Evolutionary conservation across 2,329 filamentous ascomycete genomes (phyloP).

Genomic region (Fusarium austroafricanum): DNA sequence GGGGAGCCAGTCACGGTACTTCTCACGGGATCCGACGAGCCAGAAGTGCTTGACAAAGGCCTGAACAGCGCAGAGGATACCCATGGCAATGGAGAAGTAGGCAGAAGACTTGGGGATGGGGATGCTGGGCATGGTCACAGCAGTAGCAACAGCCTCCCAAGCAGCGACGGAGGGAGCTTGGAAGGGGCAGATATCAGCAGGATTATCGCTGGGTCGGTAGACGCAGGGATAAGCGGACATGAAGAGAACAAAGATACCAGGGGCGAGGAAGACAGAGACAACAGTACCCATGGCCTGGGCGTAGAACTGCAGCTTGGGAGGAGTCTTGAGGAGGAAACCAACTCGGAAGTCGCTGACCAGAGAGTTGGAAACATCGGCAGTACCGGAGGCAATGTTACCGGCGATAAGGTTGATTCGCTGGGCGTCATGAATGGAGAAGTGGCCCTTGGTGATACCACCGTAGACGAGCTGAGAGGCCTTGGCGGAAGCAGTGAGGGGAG

Average conservation of each 20-base stretch:
- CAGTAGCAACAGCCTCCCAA: constrained; percentile 73
- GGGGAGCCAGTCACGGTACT: constrained; percentile 68
- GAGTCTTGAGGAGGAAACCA: constrained; percentile 73
- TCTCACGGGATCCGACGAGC: constrained; percentile 62
- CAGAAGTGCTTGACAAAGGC: constrained; percentile 66
- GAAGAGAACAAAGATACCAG: constrained; percentile 76
- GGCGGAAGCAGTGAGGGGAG: constrained; percentile 73
- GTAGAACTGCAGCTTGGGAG: constrained; percentile 73
- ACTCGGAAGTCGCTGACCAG: constrained; percentile 74
- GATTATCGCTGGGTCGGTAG: constrained; percentile 59
- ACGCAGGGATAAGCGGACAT: constrained; percentile 76
- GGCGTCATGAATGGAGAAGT: constrained; percentile 61
- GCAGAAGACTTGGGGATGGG: constrained; percentile 66
- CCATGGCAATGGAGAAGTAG: constrained; percentile 68
- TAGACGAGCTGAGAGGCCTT: constrained; percentile 78
- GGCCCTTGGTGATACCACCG: constrained; percentile 70
- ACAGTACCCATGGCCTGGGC: constrained; percentile 72
- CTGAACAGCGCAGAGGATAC: constrained; percentile 61
- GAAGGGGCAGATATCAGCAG: constrained; percentile 63
- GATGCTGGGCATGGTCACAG: constrained; percentile 66
- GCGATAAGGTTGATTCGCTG: constrained; percentile 75
- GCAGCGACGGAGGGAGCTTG: constrained; percentile 71
- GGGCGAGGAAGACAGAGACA: constrained; percentile 74
- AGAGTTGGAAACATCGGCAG: constrained; percentile 64
- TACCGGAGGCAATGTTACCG: constrained; percentile 66